A percentile compares a stretch with the other conserved stretches of the same genome.
These are phyloP conservation scores for Plasmodium fragile DNA, from an alignment of 169 alveolate species.

Conservation along the genomic window DNA sequence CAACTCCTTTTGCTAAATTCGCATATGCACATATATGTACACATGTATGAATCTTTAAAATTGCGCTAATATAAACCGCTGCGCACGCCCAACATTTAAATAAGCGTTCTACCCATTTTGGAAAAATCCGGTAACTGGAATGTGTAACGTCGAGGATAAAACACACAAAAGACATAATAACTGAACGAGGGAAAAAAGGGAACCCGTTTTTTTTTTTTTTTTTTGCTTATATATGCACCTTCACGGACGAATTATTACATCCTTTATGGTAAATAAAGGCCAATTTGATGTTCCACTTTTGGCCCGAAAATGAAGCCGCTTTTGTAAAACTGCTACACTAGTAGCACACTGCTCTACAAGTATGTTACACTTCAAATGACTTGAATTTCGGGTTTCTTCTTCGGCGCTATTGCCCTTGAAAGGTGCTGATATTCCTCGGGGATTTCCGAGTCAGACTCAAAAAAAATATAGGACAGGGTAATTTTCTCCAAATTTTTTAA, in stretches of 20 bases:
- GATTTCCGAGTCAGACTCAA: constrained; percentile 91
- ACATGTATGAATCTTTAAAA: background rate
- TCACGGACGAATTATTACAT: background rate
- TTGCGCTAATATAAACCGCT: background rate
- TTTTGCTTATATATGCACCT: background rate
- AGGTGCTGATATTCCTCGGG: constrained; percentile 88
- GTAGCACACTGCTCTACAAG: background rate
- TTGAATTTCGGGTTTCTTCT: constrained; percentile 45
- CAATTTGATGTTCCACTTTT: background rate
- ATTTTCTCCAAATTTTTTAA: constrained; percentile 87
- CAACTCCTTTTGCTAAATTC: background rate
- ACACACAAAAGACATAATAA: background rate
- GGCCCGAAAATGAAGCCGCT: background rate
- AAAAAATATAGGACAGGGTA: constrained; percentile 94
- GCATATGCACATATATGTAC: background rate
- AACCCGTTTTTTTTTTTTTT: background rate
- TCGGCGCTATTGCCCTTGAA: constrained; percentile 77
- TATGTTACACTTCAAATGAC: constrained; percentile 5
- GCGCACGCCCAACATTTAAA: background rate
- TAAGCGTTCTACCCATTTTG: background rate
- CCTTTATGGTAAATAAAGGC: background rate
- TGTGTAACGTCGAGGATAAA: background rate
- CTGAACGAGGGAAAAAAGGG: background rate
- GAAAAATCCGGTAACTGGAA: background rate
- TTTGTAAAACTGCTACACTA: background rate